Evolutionary conservation across 495 filamentous ascomycete genomes (phyloP), one percentile per base, ranked within the genome.

Genomic region (Pseudotulostoma volvatum): DNA sequence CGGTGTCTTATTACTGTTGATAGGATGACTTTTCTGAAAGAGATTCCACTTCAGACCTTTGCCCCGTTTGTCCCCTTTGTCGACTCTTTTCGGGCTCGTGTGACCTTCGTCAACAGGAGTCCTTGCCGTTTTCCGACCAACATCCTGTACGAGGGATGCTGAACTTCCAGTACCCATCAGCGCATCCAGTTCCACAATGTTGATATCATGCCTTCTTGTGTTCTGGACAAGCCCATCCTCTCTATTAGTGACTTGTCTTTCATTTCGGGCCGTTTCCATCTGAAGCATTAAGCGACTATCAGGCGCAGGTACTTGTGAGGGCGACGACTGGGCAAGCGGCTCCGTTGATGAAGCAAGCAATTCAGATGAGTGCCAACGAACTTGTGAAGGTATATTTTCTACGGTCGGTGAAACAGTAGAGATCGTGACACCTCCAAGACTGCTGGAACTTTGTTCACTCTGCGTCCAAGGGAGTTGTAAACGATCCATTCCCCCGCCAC

Each of bases 31-130:
- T 44, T 77, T 70, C 40, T 84, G 76, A 46, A 92, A 93, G 44
- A 93, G 71, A 48, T 83, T 86, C 84, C 84, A 93, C 47, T 76
- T 81, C n/a, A 50, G 31, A 28, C 23, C 23, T 11, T 28, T 28
- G 23, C 23, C 11, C 11, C 23, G 23, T 28, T 28, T 28, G 11
- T 28, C 23, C 5, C 5, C 11, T 11, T 28, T 28, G 5, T 28
- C 11, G 23, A 5, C 23, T 28, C 23, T 28, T 28, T 28, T 5
- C 11, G 5, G 5, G 23, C 11, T 28, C 23, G 11, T 5, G 5
- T 11, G 5, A 5, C 23, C 23, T 28, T 11, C 23, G 11, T 5
- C 23, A 5, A 5, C 5, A 11, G 23, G 23, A 28, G 23, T 11
- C n/a, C n/a, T n/a, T 28, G 23, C 23, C 5, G 23, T 28, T 28